Percentiles rank a stretch among this genome's conserved stretches.
Evolutionary conservation across 257 asterid species (phyloP).

Genomic region (Fraxinus quadrangulata): DNA sequence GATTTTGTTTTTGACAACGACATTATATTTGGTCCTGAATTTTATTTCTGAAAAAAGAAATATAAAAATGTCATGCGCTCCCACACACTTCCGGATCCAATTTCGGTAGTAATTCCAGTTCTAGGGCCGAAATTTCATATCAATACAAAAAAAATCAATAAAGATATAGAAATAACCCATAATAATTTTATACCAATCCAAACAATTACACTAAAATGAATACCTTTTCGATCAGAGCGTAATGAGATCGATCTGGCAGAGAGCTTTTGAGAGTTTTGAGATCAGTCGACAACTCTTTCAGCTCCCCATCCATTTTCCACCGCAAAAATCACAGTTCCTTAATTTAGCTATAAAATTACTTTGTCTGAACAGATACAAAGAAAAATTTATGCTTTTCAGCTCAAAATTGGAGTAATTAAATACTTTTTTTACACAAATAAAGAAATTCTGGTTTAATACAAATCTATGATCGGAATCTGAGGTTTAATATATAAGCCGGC

Average conservation of each 20-base stretch:
- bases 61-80: neutral
- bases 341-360: too few species aligned
- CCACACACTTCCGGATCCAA: neutral
- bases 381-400: too few species aligned
- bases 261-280: neutral
- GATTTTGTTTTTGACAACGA: too few species aligned
- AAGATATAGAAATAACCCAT: neutral
- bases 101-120: neutral
- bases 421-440: neutral
- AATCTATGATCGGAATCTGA: neutral
- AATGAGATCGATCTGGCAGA: neutral
- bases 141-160: neutral
- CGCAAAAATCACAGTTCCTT: neutral
- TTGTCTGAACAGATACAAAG: neutral
- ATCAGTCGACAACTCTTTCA: neutral
- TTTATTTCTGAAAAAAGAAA: neutral
- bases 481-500: neutral
- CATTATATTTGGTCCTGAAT: neutral
- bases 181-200: neutral
- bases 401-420: neutral
- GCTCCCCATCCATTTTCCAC: neutral
- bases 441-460: neutral
- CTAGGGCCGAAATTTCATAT: neutral
- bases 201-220: neutral
- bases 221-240: neutral